These are phyloP conservation scores for Castanopsis chinensis DNA, from an alignment of 306 rosid species.

Conservation along the genomic window DNA sequence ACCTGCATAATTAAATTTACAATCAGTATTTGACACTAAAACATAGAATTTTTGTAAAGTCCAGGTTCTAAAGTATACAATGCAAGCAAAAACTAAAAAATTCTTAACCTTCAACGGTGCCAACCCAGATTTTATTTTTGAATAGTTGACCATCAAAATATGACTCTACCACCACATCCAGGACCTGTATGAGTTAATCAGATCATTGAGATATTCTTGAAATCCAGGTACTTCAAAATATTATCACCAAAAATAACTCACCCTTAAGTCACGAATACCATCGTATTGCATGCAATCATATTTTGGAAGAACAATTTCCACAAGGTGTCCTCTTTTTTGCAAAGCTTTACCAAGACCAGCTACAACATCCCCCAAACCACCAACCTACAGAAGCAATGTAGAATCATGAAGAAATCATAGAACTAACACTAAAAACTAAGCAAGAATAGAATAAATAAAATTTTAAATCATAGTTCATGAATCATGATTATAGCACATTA, in stretches of 20 bases:
- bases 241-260: conserved; percentile 29
- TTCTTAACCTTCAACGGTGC: conserved; percentile 76
- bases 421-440: conserved; percentile 14
- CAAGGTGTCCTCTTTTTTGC: conserved; percentile 92
- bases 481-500: no score
- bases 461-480: background rate
- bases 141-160: conserved; percentile 76
- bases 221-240: conserved; percentile 1
- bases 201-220: conserved; percentile 27
- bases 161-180: conserved; percentile 71
- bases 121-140: conserved; percentile 92
- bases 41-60: background rate
- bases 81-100: conserved; percentile 21
- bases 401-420: conserved; percentile 5
- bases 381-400: conserved; percentile 59
- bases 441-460: background rate
- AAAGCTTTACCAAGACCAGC: conserved; percentile 86
- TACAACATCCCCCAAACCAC: conserved; percentile 95
- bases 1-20: conserved; percentile 47
- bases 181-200: conserved; percentile 44
- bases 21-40: conserved; percentile 28
- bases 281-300: conserved; percentile 87
- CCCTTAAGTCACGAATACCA: conserved; percentile 62
- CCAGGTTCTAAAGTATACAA: conserved; percentile 1
- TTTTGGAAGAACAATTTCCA: conserved; percentile 92